A percentile compares a stretch with the other conserved stretches of the same genome.
Evolutionary conservation across 768 basidiomycete species (phyloP).

Genomic region (Termitomyces sp.): DNA sequence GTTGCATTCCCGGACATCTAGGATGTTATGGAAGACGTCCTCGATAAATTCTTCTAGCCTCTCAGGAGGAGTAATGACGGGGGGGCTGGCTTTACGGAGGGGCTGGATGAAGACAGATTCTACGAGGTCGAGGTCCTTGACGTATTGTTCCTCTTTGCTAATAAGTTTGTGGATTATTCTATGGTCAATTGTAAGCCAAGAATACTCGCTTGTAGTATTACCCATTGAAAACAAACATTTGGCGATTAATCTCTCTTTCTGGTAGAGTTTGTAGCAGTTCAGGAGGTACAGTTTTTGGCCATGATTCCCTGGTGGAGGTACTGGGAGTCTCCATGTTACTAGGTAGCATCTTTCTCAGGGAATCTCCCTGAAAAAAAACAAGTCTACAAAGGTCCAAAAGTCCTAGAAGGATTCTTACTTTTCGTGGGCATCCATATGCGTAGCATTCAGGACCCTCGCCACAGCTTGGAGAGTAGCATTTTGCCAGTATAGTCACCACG

Average conservation of each 20-base stretch:
- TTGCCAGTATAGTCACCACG: constrained; percentile 82
- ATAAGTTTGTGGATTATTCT: constrained; percentile 88
- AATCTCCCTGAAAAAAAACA: constrained; percentile 23
- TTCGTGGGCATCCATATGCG: constrained; percentile 74
- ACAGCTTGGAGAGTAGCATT: constrained; percentile 87
- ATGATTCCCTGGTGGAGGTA: constrained; percentile 46
- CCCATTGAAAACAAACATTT: constrained; percentile 44
- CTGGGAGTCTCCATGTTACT: constrained; percentile 25
- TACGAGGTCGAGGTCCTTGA: constrained; percentile 82
- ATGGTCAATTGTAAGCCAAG: neutral
- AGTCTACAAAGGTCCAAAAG: neutral
- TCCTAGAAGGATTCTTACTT: constrained; percentile 30
- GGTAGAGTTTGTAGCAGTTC: constrained; percentile 48
- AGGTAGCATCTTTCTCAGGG: constrained; percentile 22
- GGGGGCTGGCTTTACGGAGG: constrained; percentile 39
- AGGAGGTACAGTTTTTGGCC: constrained; percentile 43
- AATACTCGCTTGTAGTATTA: neutral
- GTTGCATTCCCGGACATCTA: constrained; percentile 80
- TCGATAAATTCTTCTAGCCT: constrained; percentile 80
- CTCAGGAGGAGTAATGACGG: constrained; percentile 41
- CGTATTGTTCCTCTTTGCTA: constrained; percentile 85
- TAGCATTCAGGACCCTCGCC: constrained; percentile 79
- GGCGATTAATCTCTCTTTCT: constrained; percentile 77
- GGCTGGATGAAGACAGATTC: constrained; percentile 62
- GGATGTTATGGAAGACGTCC: constrained; percentile 84